A percentile compares a stretch with the other conserved stretches of the same genome.
Conservation (phyloP, 2,329 filamentous ascomycete species). For the Sporothrix euskadiensis region DNA sequence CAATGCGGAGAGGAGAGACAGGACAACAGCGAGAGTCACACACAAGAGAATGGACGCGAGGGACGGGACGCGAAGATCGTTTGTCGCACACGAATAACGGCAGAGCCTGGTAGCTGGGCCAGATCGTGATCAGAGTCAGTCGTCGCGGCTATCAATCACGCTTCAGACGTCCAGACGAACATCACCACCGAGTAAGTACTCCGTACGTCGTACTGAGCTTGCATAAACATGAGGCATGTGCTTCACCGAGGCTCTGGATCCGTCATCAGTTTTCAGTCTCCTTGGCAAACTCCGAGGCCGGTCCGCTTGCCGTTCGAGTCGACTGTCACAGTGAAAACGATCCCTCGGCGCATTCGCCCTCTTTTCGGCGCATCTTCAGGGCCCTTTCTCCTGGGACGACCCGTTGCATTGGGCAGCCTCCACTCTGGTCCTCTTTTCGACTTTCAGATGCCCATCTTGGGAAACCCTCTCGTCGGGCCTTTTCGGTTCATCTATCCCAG, state of each 20-base stretch:
- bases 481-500: background rate
- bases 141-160: background rate
- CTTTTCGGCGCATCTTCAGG: background rate
- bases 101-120: background rate
- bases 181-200: background rate
- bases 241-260: background rate
- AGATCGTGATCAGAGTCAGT: background rate
- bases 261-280: background rate
- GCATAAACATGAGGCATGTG: background rate
- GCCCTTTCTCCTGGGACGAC: background rate
- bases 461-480: conserved; percentile 22
- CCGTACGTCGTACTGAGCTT: no score
- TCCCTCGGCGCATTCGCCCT: conserved; percentile 14
- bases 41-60: background rate
- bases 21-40: background rate
- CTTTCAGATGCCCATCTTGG: conserved; percentile 20
- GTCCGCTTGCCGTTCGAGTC: background rate
- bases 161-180: background rate
- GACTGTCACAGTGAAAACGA: background rate
- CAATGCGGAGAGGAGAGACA: background rate
- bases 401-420: conserved; percentile 6
- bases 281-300: background rate
- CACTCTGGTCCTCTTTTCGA: background rate
- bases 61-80: background rate
- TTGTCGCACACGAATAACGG: background rate